Evolutionary conservation across 345 rosid genomes (phyloP), one percentile per base, ranked within the genome.

Genomic region (Populus deltoides): DNA sequence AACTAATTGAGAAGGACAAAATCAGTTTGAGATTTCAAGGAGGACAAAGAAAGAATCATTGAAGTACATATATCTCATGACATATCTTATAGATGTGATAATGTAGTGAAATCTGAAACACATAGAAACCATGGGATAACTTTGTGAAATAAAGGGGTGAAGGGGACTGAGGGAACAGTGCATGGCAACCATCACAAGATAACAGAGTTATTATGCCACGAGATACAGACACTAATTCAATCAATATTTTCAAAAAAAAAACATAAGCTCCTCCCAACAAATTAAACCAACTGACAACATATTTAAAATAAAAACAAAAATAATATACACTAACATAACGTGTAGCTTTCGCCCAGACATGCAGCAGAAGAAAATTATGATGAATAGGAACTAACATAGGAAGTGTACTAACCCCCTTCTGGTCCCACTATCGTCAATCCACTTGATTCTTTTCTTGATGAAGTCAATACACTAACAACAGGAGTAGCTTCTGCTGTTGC

Each of bases 401-500:
- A 68, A 45, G 63, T 15, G 25, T 65, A 81, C 85, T 81, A 80
- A 93, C 98, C 98, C 33, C 99, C 99, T 85, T 93, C 98, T 69
- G 98, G 97, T 81, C 97, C 92, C 75, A 93, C 85, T 39, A 91
- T 85, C 72, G 91, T 85, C 51, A 93, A 61, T 78, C 97, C 94
- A 72, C 88, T 85, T 20, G 90, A 45, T 81, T 88, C 92, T 45
- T 78, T 84, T 71, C 80, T 78, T 16, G 82, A 57, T 43, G 91
- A 86, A 72, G 85, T 75, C 83, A 90, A 79, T 75, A 83, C 87
- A 77, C 68, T 82, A 76, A 91, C 80, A 75, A 95, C 89, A 74
- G 96, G 93, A 65, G 92, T 83, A 85, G 93, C 96, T 88, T 88
- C 91, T 35, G 97, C 98, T 62, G 86, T 84, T 73, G 98, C 98